Evolutionary conservation across 2,329 filamentous ascomycete genomes (phyloP), one percentile per base, ranked within the genome.

Genomic region (Paraphaeosphaeria minitans): DNA sequence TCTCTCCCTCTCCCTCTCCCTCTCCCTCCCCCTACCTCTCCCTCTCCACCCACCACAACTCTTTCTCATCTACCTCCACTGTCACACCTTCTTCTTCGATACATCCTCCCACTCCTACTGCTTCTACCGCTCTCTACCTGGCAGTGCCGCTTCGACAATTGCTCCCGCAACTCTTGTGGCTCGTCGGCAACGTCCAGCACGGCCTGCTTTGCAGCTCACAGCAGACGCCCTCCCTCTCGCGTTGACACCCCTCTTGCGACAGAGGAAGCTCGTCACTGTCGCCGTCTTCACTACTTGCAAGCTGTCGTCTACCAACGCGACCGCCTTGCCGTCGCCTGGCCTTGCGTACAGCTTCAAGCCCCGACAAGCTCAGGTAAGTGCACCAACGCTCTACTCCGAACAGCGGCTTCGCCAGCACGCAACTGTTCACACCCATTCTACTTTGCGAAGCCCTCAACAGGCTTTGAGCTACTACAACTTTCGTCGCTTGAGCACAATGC

Each of bases 1-100:
- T 62, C 52, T 42, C 56, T 65, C 58, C 59, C 54, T 58, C 48
- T 48, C 61, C 45, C 41, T 39, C n/a, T n/a, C n/a, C n/a, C n/a
- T n/a, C n/a, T n/a, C 31, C 9, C 29, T 27, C 37, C 52, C 39
- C 27, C 53, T 8, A 29, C 27, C 27, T n/a, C 27, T 29, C 29
- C 42, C 55, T 43, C 45, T 29, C 57, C 43, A 54, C 45, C 42
- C 33, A 37, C 49, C 27, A 47, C 53, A 45, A 53, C 50, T 49
- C 31, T 31, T 49, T 53, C 46, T 48, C 49, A 29, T 41, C 39
- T 55, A 42, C 27, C 22, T 22, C 22, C 41, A 49, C 43, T 54
- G 54, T 51, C 43, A 37, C 58, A 56, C 33, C 53, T 39, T 54
- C 42, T 49, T 58, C 60, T 58, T 56, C 53, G 48, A 33, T n/a